Conservation (phyloP, 768 basidiomycete genomes). For the Kwoniella dendrophila region DNA sequence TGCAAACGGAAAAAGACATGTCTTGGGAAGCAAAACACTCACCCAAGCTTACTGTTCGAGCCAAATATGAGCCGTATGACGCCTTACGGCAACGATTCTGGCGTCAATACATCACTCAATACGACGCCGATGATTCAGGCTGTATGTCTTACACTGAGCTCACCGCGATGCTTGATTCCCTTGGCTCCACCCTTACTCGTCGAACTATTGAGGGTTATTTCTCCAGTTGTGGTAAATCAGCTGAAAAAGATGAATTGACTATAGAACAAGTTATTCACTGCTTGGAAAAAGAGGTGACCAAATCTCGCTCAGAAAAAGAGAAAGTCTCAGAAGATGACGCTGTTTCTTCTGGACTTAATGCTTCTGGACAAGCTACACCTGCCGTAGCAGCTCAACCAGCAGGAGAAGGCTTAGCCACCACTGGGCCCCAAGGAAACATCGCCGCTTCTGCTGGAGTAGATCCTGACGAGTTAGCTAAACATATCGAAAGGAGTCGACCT, state of each 20-base stretch:
- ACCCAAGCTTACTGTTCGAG: slow-evolving; percentile 64
- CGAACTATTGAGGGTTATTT: slow-evolving; percentile 83
- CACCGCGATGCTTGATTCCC: slow-evolving; percentile 92
- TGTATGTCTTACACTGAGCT: slow-evolving; percentile 80
- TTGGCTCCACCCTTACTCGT: slow-evolving; percentile 84
- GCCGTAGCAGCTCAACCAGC: slow-evolving; percentile 56
- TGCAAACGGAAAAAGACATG: slow-evolving; percentile 66
- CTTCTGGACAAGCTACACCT: slow-evolving; percentile 51
- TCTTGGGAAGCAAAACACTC: slow-evolving; percentile 73
- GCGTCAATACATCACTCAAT: slow-evolving; percentile 83
- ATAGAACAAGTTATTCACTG: slow-evolving; percentile 78
- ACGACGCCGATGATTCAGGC: slow-evolving; percentile 81
- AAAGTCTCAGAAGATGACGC: slow-evolving; percentile 62
- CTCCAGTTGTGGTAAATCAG: slow-evolving; percentile 67
- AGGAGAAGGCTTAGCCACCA: slow-evolving; percentile 41
- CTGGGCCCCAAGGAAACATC: slow-evolving; percentile 59
- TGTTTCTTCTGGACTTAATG: slow-evolving; percentile 5
- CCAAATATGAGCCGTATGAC: slow-evolving; percentile 93
- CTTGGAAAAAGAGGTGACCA: slow-evolving; percentile 79
- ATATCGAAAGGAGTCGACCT: slow-evolving; percentile 52
- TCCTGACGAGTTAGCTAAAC: slow-evolving; percentile 58
- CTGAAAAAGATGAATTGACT: slow-evolving; percentile 69
- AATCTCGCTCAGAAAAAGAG: slow-evolving; percentile 72
- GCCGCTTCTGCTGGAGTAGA: slow-evolving; percentile 63
- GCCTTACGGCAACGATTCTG: slow-evolving; percentile 88